Base-by-base conservation (phyloP, 139 green algal species). In the Tetraselmis chui region DNA sequence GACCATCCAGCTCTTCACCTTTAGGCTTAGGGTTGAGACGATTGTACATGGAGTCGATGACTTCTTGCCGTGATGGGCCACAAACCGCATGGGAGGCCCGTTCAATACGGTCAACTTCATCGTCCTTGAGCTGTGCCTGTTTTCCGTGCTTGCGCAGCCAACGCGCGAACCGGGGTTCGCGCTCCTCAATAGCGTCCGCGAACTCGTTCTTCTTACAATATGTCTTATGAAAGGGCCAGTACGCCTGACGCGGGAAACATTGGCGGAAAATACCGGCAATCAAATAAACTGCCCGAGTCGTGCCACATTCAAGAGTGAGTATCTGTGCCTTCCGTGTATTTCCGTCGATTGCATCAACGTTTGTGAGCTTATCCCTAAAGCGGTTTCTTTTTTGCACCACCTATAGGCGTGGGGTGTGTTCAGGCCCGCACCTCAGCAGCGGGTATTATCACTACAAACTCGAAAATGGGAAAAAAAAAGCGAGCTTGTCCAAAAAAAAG, bases 1-100 rank as follows among this genome's bases (percentile, higher is more conserved):
- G 2, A 31, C 77, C 28, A 80, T 22, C 1, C 2, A 67, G 23
- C n/a, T 1, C 30, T 31, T 0, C 76, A 92, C 88, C 86, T 85
- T 87, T 59, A 0, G 95, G 94, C 75, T 91, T 92, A 26, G 95
- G 94, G 29, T 97, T 89, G n/a, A 94, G 58, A 0, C 89, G 81
- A 30, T 92, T 92, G 80, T 97, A 98, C 95, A 98, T 98, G 59
- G 86, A 90, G 0, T 94, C 86, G 89, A 98, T 93, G 28, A 96
- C 91, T 2, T 96, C 92, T 2, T 92, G 30, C 18, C 91, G 79
- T 30, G 77, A 59, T 24, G 86, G 32, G 31, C 93, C 86, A 23
- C 80, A 85, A 27, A 79, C 84, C 0, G 94, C 92, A 2, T 83
- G 31, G 25, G 81, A 31, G 2, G 90, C 91, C 0, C 94, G 85